Percentiles rank a stretch among this genome's conserved stretches.
phyloP scores from a whole-genome alignment of 805 yeast species.

The Cyberlindnera amylophila region DNA sequence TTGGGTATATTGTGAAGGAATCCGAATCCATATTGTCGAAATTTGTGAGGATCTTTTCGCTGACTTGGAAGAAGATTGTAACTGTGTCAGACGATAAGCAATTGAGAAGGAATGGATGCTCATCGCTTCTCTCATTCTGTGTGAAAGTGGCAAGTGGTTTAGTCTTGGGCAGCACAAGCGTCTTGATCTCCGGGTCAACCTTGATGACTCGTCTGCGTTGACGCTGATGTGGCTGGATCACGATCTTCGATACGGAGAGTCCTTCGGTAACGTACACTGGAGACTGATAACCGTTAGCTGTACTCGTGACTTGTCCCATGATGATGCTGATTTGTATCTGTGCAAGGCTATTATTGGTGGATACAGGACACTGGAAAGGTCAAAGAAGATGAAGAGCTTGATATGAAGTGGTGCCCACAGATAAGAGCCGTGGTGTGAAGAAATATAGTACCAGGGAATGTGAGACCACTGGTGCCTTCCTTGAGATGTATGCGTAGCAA shows the following conservation, averaged over 20 bases:
- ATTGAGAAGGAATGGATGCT: constrained; percentile 10
- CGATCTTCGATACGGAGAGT: constrained; percentile 4
- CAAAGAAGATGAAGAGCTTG: no score
- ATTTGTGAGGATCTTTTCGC: not conserved
- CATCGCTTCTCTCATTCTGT: constrained; percentile 8
- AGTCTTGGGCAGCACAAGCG: constrained; percentile 2
- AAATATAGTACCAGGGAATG: no score
- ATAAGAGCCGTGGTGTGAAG: no score
- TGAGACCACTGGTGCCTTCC: no score
- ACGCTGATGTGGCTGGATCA: not conserved
- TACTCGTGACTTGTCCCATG: constrained; percentile 12
- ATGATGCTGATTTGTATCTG: not conserved
- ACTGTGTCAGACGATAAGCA: constrained; percentile 8
- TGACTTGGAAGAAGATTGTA: constrained; percentile 4
- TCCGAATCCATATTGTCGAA: not conserved
- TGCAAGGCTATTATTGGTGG: not conserved
- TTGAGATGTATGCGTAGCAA: no score
- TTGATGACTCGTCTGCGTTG: constrained; percentile 1
- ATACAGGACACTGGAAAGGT: no score
- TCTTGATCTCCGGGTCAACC: not conserved
- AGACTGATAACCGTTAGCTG: not conserved
- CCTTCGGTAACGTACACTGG: constrained; percentile 3
- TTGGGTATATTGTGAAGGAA: not conserved
- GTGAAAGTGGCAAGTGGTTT: constrained; percentile 13
- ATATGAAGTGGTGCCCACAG: no score